These are phyloP conservation scores for Anisogramma anomala DNA, from an alignment of 2,329 filamentous ascomycete genomes.

Conservation along the genomic window DNA sequence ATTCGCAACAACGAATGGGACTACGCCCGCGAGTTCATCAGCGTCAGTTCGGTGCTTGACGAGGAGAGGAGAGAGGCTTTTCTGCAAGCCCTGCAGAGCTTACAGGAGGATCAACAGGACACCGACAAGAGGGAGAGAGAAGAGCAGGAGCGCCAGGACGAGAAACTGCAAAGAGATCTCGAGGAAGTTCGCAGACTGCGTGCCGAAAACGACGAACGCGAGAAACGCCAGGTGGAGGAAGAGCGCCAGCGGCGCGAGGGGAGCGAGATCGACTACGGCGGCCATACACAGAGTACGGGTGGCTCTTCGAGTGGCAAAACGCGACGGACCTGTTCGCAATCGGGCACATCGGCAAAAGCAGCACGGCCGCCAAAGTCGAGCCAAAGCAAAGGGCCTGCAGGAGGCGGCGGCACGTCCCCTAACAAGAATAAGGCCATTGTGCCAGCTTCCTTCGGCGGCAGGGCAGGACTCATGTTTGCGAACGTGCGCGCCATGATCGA, in stretches of 20 bases:
- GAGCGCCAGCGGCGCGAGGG: slow-evolving; percentile 36
- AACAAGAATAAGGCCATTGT: slow-evolving; percentile 23
- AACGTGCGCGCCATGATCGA: slow-evolving; percentile 42
- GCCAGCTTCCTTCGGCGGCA: slow-evolving; percentile 30
- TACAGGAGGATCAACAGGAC: slow-evolving; percentile 73
- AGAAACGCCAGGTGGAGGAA: slow-evolving; percentile 41
- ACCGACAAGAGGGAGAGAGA: slow-evolving; percentile 55
- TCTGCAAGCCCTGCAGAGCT: slow-evolving; percentile 67
- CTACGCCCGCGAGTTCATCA: slow-evolving; percentile 84
- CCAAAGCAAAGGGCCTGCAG: too few species aligned
- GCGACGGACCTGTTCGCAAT: slow-evolving; percentile 4
- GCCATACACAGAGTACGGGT: slow-evolving; percentile 40
- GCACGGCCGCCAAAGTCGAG: slow-evolving; percentile 10
- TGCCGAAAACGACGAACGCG: slow-evolving; percentile 48
- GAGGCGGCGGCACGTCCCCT: slow-evolving; percentile 1
- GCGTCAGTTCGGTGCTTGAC: slow-evolving; percentile 73
- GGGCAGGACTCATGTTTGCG: slow-evolving; percentile 40
- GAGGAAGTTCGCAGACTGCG: slow-evolving; percentile 45
- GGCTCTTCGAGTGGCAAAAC: slow-evolving; percentile 21
- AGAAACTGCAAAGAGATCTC: slow-evolving; percentile 42
- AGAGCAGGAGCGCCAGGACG: slow-evolving; percentile 44
- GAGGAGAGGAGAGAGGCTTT: slow-evolving; percentile 87
- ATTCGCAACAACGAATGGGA: slow-evolving; percentile 92
- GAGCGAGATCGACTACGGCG: slow-evolving; percentile 58
- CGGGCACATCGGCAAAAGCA: slow-evolving; percentile 6